These are phyloP conservation scores for Neolecta irregularis DNA, from an alignment of 1,139 yeast species.

Conservation along the genomic window DNA sequence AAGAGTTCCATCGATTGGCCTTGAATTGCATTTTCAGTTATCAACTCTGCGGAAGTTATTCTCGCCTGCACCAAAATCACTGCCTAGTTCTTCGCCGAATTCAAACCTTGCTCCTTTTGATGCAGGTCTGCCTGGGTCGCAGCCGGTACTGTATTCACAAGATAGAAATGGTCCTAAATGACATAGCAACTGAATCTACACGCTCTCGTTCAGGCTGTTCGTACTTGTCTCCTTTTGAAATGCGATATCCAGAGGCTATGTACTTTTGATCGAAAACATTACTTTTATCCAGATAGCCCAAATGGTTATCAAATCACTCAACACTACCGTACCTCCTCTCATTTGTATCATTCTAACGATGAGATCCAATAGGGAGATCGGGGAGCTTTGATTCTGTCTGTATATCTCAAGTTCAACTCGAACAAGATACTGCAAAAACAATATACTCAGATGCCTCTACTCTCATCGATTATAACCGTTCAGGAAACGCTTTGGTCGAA, in stretches of 20 bases:
- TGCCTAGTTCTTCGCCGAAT: constrained; percentile 42
- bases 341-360: too few species aligned
- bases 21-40: constrained; percentile 86
- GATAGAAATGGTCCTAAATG: constrained; percentile 4
- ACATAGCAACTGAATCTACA: constrained; percentile 44
- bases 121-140: constrained; percentile 83
- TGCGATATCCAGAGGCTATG: constrained; percentile 43
- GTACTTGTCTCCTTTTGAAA: constrained; percentile 56
- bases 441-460: constrained; percentile 33
- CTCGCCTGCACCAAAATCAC: constrained; percentile 28
- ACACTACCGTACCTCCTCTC: constrained; percentile 30
- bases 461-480: constrained; percentile 60
- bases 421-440: constrained; percentile 80
- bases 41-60: constrained; percentile 61
- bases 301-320: constrained; percentile 93
- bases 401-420: constrained; percentile 69
- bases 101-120: constrained; percentile 64
- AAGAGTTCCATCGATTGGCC: constrained; percentile 33
- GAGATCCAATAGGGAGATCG: too few species aligned
- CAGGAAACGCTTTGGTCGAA: constrained; percentile 78
- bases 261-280: constrained; percentile 82
- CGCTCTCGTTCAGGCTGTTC: constrained; percentile 54
- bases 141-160: constrained; percentile 34
- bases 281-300: constrained; percentile 93
- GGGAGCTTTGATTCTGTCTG: constrained; percentile 23